Evolutionary conservation across 2,329 filamentous ascomycete genomes (phyloP), one percentile per base, ranked within the genome.

Genomic region (Aureobasidium subglaciale): DNA sequence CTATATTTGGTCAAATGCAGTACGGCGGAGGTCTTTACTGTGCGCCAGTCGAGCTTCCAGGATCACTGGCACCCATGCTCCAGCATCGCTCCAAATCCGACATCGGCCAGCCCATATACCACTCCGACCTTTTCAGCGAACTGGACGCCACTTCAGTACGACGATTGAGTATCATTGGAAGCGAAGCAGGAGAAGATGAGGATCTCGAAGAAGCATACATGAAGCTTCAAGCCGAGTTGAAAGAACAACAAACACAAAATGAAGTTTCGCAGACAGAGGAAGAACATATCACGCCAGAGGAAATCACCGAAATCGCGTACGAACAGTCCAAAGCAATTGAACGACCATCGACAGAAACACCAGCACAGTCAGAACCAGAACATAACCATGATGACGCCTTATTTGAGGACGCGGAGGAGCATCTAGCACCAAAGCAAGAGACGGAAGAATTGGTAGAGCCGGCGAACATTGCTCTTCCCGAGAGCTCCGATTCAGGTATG

Each of bases 71-170:
- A 20, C 50, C 50, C 13, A 2, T 54, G 8, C 29, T 54, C 3
- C 50, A 54, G 13, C 50, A 42, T n/a, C 50, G 50, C 16, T 43
- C 38, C 15, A 42, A 54, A 15, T 54, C 50, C 18, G 50, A 54
- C n/a, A 38, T 30, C 6, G 37, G 37, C 2, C 50, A 42, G 29
- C 35, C 35, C 15, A 8, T 37, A 9, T 41, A 37, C 22, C 34
- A 30, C 5, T 53, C 48, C 7, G 48, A 40, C 25, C 50, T 54
- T 4, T 54, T 54, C 38, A 54, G 50, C 22, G 50, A 54, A 32
- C 50, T 54, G 22, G 50, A 54, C n/a, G 50, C 37, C 16, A 54
- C 37, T 38, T 54, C 50, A 9, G 22, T 54, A 16, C 38, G 38
- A 42, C 27, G 50, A 35, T 30, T 54, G 38, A 54, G 50, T 27